These are phyloP conservation scores for Lecanosticta acicola DNA, from an alignment of 2,329 filamentous ascomycete species.

Conservation along the genomic window DNA sequence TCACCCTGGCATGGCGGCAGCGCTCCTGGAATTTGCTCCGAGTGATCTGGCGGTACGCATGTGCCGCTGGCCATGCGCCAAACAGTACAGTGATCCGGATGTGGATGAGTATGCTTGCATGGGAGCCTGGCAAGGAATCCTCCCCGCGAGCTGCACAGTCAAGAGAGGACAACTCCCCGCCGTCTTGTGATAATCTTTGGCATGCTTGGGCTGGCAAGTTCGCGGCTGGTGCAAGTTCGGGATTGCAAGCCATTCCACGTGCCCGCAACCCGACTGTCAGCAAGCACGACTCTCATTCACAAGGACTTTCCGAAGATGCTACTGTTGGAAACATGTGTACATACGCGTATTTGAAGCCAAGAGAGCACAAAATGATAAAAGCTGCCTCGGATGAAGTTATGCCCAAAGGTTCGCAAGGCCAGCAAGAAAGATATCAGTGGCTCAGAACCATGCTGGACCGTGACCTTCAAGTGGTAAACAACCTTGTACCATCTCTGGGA, in stretches of 20 bases:
- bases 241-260: too few relatives aligned
- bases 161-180: too few relatives aligned
- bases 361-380: too few relatives aligned
- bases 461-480: conserved; percentile 9
- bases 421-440: too few relatives aligned
- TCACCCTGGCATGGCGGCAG: conserved; percentile 22
- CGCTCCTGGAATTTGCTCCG: conserved; percentile 27
- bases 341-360: too few relatives aligned
- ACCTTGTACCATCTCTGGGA: conserved; percentile 9
- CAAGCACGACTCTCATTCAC: too few relatives aligned
- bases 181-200: too few relatives aligned
- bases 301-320: too few relatives aligned
- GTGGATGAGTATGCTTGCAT: conserved; percentile 7
- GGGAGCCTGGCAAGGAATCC: conserved; percentile 2
- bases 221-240: conserved; percentile 17
- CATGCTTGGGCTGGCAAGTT: conserved; percentile 23
- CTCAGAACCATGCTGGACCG: conserved; percentile 1
- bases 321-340: too few relatives aligned
- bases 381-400: too few relatives aligned
- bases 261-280: too few relatives aligned
- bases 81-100: conserved; percentile 12
- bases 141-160: neutral
- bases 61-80: conserved; percentile 21
- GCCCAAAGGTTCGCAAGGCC: too few relatives aligned
- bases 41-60: conserved; percentile 33